Conservation (phyloP, 441 rosid genomes). For the Adansonia grandidieri region DNA sequence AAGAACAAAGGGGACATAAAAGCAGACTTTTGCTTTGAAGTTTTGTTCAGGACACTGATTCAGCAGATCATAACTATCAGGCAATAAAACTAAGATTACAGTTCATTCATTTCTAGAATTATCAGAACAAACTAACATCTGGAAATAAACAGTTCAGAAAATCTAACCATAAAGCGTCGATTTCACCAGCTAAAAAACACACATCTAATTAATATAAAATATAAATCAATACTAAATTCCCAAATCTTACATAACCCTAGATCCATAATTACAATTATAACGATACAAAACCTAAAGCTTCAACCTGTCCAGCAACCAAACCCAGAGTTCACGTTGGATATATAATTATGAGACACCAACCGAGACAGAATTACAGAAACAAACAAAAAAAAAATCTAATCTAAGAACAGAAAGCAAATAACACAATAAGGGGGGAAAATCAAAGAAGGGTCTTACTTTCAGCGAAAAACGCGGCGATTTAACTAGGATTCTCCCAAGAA, state of each 20-base stretch:
- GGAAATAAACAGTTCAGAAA: not conserved
- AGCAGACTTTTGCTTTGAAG: not conserved
- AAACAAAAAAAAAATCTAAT: not conserved
- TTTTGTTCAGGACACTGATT: not conserved
- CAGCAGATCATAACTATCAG: conserved; percentile 2
- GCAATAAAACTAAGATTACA: not conserved
- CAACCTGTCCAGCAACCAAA: not conserved
- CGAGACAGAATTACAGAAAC: not conserved
- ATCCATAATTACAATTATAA: conserved; percentile 27
- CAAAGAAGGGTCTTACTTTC: not conserved
- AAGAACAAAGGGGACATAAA: not conserved
- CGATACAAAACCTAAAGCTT: not conserved
- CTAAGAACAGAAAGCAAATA: not conserved
- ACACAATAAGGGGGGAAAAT: not conserved
- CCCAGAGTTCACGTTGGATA: conserved; percentile 4
- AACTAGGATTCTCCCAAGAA: conserved; percentile 5
- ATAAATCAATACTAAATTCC: not conserved
- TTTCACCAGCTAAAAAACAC: conserved; percentile 5
- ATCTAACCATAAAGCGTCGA: not conserved
- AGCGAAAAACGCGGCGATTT: conserved; percentile 17
- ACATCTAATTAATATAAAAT: not conserved
- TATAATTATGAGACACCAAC: not conserved
- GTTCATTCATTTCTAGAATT: not conserved
- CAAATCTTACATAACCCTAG: conserved; percentile 31
- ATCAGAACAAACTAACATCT: not conserved